phyloP scores from a whole-genome alignment of 1,139 yeast species.

The Geotrichum phurueaensis region DNA sequence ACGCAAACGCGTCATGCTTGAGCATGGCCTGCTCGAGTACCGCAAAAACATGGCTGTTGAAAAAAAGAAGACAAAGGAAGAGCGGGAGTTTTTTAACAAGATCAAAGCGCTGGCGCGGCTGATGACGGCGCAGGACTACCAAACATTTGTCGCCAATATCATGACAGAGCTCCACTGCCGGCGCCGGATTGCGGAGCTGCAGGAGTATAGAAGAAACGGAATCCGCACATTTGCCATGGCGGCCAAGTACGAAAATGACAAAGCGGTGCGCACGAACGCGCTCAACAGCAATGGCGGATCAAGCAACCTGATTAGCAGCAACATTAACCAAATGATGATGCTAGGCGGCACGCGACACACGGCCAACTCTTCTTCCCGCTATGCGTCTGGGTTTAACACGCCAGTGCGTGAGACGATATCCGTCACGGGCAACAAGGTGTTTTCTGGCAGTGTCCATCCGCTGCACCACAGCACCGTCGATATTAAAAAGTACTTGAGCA shows the following conservation, averaged over 20 bases:
- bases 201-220: conserved; percentile 90
- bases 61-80: conserved; percentile 82
- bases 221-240: conserved; percentile 81
- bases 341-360: conserved; percentile 16
- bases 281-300: conserved; percentile 20
- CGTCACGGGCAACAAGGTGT: conserved; percentile 7
- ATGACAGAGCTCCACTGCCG: conserved; percentile 74
- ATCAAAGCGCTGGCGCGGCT: conserved; percentile 77
- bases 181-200: conserved; percentile 78
- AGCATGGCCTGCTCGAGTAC: conserved; percentile 76
- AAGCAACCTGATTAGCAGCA: conserved; percentile 13
- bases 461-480: conserved; percentile 12
- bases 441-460: conserved; percentile 12
- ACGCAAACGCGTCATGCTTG: conserved; percentile 72
- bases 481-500: conserved; percentile 6
- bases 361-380: conserved; percentile 15
- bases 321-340: conserved; percentile 12
- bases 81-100: conserved; percentile 68
- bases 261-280: conserved; percentile 41
- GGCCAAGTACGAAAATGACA: conserved; percentile 80
- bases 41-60: conserved; percentile 69
- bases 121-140: conserved; percentile 76
- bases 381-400: conserved; percentile 5
- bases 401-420: conserved; percentile 6
- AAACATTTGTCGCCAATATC: conserved; percentile 63